Base-by-base conservation (phyloP, 306 rosid genomes). In the Vicia faba region DNA sequence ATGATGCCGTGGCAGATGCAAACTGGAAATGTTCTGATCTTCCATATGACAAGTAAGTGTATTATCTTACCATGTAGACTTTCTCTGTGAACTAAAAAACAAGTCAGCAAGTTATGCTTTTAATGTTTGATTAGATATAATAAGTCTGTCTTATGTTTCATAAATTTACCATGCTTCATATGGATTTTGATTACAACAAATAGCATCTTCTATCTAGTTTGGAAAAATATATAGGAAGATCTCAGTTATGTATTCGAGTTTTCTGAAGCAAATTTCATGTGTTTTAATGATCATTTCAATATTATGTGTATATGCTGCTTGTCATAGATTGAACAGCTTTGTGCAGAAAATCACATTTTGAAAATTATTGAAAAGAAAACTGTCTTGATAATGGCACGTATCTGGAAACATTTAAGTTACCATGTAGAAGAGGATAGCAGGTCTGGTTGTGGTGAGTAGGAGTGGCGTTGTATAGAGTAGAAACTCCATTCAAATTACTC, bases 21-120 rank as follows among this genome's bases (percentile, higher is more conserved):
- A 84, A 86, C 55, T 92, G 98, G 98, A 86, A 79, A 60, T 92
- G 98, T 77, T 68, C 88, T 75, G 85, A 92, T 82, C 88, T 87
- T 40, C 86, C 91, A 45, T 92, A 74, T 84, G 93, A 92, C 92
- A 89, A 87, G 98, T 92, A 92, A 61, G 96, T 38, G 74, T 51
- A 18, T 35, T 40, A 54, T 19, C 62, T 54, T 59, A 18, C 13
- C 8, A 29, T 72, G 15, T 72, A 51, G 35, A 58, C 45, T 60
- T 19, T 44, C 9, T 5, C 16, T 9, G 13, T 3, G 61, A 67
- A 67, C 59, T 38, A 7, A 16, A 38, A 19, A 25, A 33, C 3
- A 29, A 50, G 60, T 41, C 50, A 13, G 59, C 43, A 29, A 55
- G 15, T 49, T 58, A 64, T 40, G 49, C 14, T 75, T 69, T 15